Evolutionary conservation across 805 yeast genomes (phyloP).

Genomic region (Yarrowia sp.): DNA sequence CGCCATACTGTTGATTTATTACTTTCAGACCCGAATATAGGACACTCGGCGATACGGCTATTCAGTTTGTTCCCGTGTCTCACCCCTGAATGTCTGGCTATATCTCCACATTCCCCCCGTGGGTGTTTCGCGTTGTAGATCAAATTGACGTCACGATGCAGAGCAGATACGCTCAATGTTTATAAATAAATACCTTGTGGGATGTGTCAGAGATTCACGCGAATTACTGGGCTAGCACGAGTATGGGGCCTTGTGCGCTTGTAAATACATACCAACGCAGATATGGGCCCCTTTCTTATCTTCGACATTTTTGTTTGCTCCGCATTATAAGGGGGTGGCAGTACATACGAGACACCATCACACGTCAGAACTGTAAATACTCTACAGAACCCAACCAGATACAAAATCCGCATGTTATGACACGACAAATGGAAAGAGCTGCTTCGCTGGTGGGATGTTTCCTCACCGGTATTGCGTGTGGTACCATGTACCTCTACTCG

Average conservation of each 20-base stretch:
- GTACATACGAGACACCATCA: not conserved
- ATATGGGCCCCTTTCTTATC: too few relatives aligned
- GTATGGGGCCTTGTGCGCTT: not conserved
- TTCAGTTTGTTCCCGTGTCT: not conserved
- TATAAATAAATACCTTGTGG: not conserved
- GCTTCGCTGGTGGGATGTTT: conserved; percentile 25
- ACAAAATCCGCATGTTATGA: conserved; percentile 24
- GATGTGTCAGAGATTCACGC: not conserved
- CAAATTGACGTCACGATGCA: conserved; percentile 9
- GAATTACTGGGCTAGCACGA: not conserved
- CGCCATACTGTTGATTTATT: too few relatives aligned
- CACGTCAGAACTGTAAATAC: conserved; percentile 23
- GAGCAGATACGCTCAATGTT: not conserved
- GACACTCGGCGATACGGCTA: too few relatives aligned
- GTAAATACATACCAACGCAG: too few relatives aligned
- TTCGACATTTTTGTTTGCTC: not conserved
- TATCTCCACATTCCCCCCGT: not conserved
- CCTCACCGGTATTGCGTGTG: conserved; percentile 54
- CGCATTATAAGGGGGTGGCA: not conserved
- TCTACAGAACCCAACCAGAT: conserved; percentile 3
- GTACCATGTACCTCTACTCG: conserved; percentile 72
- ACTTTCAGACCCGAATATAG: too few relatives aligned
- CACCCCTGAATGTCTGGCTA: not conserved
- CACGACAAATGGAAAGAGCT: conserved; percentile 24
- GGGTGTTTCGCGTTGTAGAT: not conserved